Evolutionary conservation across 257 asterid genomes (phyloP), one percentile per base, ranked within the genome.

Genomic region (Capsicum baccatum): DNA sequence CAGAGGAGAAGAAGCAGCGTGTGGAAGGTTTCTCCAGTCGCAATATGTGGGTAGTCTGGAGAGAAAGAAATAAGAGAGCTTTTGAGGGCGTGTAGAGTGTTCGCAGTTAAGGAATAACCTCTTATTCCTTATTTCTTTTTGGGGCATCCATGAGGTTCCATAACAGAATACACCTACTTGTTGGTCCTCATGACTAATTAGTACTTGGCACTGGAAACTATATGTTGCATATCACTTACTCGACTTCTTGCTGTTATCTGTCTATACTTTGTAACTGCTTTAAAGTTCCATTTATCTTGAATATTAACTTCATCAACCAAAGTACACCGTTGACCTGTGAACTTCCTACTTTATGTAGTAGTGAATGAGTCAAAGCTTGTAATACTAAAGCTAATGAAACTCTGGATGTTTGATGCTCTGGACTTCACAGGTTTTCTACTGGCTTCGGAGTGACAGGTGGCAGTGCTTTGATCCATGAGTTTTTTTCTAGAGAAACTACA

Each of bases 401-500:
- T 21, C 62, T 50, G 62, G 13, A 52, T 74, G 50, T 50, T 62
- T 74, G 21, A 74, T 74, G 6, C 80, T 66, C 44, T 66, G 79
- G 79, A 74, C 57, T 88, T 74, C 83, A n/a, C 83, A 92, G 96
- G 96, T 91, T 92, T 86, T 92, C 94, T 79, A 92, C 94, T 83
- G 95, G 95, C 8, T 86, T 78, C 82, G 92, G 94, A 84, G 92
- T 91, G 79, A 84, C 90, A 9, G 92, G 86, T 55, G 94, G 94
- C 50, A 92, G 95, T 88, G 91, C 92, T 83, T 87, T 92, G 88
- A 92, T 92, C 86, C 95, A 92, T 44, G 95, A 91, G 3, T 92
- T 92, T 76, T 92, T 88, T 88, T 79, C 92, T 33, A 91, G 92
- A 86, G 95, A 92, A 86, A 91, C 87, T 57, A 58, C 86, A 52